Evolutionary conservation across 306 rosid genomes (phyloP), one percentile per base, ranked within the genome.

Genomic region (Quercus rubra): DNA sequence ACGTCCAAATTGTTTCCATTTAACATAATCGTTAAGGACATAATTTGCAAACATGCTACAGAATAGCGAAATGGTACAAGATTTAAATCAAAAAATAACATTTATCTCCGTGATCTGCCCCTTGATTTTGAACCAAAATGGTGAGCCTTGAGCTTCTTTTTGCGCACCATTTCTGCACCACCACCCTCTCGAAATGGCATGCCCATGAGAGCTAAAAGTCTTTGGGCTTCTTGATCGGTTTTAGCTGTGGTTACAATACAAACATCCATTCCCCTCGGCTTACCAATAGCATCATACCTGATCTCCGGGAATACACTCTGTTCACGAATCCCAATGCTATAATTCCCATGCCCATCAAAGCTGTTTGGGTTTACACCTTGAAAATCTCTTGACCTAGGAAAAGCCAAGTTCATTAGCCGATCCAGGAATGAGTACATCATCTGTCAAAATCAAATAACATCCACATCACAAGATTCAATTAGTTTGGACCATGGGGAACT

Each of bases 351-450:
- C 38, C 98, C 99, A 55, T 95, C 99, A 67, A 91, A 95, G 82
- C 99, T 93, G 78, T 81, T 90, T 18, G 91, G 13, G 80, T 90
- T 90, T 77, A 95, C 30, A 49, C 99, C 99, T 81, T 95, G 99
- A 79, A 95, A 95, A 88, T 95, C 99, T 86, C 99, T 89, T 59
- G 98, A 87, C 82, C 99, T 89, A 11, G 99, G 98, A 88, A 95
- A 86, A 69, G 90, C 94, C 85, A 95, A 87, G 91, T 95, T 95
- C 78, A 95, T 79, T 13, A 92, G 86, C 15, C 98, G 94, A 81
- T 95, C 98, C 9, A 95, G 85, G 87, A 95, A 95, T 10, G 96
- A 84, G 81, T 80, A 89, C 98, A 95, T 95, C 71, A 89, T 67
- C 99, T 95, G 80, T 69, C 77, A 76, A 81, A 75, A 71, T 41